phyloP scores from a whole-genome alignment of 73 alveolate genomes.

The Vitrella brassicaformis region DNA sequence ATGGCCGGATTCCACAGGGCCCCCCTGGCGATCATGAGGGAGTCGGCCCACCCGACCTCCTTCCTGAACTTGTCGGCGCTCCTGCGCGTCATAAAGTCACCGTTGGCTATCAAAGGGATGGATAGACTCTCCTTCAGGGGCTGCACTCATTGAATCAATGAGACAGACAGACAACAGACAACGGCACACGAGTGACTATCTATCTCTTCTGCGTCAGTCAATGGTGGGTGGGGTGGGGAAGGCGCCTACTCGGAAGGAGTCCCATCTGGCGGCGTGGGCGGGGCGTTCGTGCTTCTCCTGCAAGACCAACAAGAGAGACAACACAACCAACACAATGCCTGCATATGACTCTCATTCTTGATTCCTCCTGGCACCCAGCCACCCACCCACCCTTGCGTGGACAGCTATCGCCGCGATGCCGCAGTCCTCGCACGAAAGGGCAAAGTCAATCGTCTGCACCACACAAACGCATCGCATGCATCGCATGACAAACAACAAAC shows the following conservation, averaged over 20 bases:
- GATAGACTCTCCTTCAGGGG: not conserved
- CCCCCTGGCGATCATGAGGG: not conserved
- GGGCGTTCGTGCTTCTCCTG: too few species aligned
- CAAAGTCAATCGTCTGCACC: constrained; percentile 15
- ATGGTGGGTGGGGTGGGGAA: too few species aligned
- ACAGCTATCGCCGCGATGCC: not conserved
- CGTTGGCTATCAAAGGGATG: not conserved
- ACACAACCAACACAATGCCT: too few species aligned
- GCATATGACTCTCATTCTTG: too few species aligned
- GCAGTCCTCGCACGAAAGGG: not conserved
- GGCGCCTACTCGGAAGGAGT: too few species aligned
- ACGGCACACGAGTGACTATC: not conserved
- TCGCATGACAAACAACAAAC: too few species aligned
- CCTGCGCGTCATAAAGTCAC: not conserved
- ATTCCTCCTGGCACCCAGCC: too few species aligned
- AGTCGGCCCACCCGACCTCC: not conserved
- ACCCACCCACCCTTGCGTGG: not conserved
- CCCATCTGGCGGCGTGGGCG: too few species aligned
- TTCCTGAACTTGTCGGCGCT: too few species aligned
- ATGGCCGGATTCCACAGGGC: not conserved
- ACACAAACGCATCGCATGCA: not conserved
- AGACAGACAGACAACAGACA: not conserved
- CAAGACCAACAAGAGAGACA: too few species aligned
- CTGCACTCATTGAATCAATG: too few species aligned
- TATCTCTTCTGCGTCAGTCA: too few species aligned